Conservation (phyloP, 768 basidiomycete genomes). For the Termitomyces sp. region DNA sequence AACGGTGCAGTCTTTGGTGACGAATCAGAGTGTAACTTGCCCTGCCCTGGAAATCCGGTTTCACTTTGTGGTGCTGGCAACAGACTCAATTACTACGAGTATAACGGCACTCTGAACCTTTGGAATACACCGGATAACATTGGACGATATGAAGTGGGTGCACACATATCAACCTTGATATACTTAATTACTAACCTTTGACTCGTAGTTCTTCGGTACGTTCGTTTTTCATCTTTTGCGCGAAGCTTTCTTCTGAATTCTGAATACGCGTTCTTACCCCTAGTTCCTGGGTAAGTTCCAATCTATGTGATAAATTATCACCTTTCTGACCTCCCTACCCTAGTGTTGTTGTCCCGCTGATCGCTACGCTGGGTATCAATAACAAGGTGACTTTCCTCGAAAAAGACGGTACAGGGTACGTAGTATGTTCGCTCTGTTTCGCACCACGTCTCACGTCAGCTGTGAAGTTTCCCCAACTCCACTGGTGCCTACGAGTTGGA, state of each 20-base stretch:
- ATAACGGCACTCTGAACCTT: slow-evolving; percentile 47
- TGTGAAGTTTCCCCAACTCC: slow-evolving; percentile 47
- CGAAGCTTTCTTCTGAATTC: neutral
- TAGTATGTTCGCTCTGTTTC: neutral
- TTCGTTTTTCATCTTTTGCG: slow-evolving; percentile 15
- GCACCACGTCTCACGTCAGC: slow-evolving; percentile 2
- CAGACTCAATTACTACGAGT: slow-evolving; percentile 51
- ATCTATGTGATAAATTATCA: neutral
- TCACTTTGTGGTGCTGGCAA: slow-evolving; percentile 64
- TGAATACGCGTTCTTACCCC: neutral
- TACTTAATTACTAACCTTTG: slow-evolving; percentile 5
- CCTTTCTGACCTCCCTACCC: neutral
- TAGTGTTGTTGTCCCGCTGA: slow-evolving; percentile 68
- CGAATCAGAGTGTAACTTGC: slow-evolving; percentile 40
- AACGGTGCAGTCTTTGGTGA: slow-evolving; percentile 33
- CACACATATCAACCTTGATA: neutral
- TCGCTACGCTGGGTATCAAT: slow-evolving; percentile 75
- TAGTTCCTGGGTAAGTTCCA: slow-evolving; percentile 44
- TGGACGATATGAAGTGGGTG: slow-evolving; percentile 67
- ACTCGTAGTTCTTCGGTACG: slow-evolving; percentile 43
- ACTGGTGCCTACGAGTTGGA: slow-evolving; percentile 83
- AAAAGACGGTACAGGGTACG: slow-evolving; percentile 62
- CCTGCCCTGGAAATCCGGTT: slow-evolving; percentile 68
- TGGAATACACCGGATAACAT: slow-evolving; percentile 67
- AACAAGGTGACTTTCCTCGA: slow-evolving; percentile 81